phyloP scores from a whole-genome alignment of 805 yeast species.

The Teunomyces funiuensis region DNA sequence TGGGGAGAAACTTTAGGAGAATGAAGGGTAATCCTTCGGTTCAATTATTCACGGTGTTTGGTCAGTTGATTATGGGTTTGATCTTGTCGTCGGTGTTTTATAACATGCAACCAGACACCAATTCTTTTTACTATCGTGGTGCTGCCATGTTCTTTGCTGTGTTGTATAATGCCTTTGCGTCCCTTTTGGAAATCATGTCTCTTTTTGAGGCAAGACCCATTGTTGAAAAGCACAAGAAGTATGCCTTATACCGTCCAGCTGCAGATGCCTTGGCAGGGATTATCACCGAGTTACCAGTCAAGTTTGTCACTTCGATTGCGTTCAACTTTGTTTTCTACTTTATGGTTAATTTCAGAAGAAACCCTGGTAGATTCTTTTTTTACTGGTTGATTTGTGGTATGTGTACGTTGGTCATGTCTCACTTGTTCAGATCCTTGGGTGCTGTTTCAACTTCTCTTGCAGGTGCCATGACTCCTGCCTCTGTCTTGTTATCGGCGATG shows the following conservation, averaged over 20 bases:
- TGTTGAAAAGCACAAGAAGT: constrained; percentile 58
- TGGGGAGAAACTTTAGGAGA: constrained; percentile 49
- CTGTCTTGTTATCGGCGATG: constrained; percentile 49
- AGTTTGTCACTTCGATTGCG: constrained; percentile 40
- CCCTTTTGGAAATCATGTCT: constrained; percentile 56
- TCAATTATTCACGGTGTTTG: constrained; percentile 39
- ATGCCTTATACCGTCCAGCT: constrained; percentile 58
- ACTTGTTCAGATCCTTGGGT: constrained; percentile 42
- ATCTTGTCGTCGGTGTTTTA: constrained; percentile 59
- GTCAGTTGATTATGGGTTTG: constrained; percentile 54
- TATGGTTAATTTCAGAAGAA: constrained; percentile 52
- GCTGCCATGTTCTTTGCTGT: constrained; percentile 69
- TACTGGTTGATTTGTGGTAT: constrained; percentile 44
- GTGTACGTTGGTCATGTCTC: constrained; percentile 54
- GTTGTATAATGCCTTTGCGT: constrained; percentile 61
- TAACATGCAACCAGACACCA: constrained; percentile 44
- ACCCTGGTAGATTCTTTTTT: constrained; percentile 55
- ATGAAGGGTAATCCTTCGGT: constrained; percentile 51
- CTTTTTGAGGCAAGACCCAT: constrained; percentile 56
- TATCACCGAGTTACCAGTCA: constrained; percentile 57
- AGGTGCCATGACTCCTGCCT: constrained; percentile 46
- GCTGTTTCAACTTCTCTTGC: constrained; percentile 41
- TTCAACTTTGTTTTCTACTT: constrained; percentile 55
- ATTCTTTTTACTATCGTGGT: constrained; percentile 54
- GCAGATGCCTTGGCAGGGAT: constrained; percentile 66